phyloP scores from a whole-genome alignment of 352 stramenopile species.

The Elongisporangium anandrum region DNA sequence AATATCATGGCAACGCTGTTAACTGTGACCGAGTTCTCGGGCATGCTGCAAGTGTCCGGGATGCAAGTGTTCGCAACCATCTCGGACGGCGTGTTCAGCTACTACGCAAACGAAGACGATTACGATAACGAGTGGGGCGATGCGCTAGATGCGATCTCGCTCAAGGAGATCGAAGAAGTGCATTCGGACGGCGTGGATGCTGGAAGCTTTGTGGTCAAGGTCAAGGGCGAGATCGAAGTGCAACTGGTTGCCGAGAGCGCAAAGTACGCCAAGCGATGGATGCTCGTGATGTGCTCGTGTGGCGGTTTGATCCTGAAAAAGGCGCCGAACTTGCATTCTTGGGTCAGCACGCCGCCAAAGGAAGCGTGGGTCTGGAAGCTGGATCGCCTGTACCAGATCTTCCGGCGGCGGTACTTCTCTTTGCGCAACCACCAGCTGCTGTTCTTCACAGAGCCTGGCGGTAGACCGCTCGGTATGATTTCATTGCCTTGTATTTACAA shows the following conservation, averaged over 20 bases:
- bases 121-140: conserved; percentile 83
- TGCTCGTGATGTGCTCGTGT: conserved; percentile 88
- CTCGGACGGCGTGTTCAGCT: conserved; percentile 80
- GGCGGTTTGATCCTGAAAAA: conserved; percentile 75
- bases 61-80: conserved; percentile 71
- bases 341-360: conserved; percentile 72
- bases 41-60: conserved; percentile 46
- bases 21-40: conserved; percentile 15
- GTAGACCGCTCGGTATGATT: conserved; percentile 68
- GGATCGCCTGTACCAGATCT: conserved; percentile 82
- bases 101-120: conserved; percentile 81
- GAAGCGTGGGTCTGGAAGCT: conserved; percentile 88
- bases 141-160: conserved; percentile 72
- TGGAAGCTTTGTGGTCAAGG: conserved; percentile 73
- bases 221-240: conserved; percentile 67
- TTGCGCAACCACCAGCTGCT: conserved; percentile 82
- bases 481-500: conserved; percentile 79
- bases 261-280: conserved; percentile 76
- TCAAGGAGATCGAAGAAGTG: conserved; percentile 75
- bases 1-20: not conserved
- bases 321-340: conserved; percentile 53
- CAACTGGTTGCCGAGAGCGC: conserved; percentile 66
- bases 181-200: conserved; percentile 68
- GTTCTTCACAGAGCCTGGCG: conserved; percentile 66
- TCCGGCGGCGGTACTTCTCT: conserved; percentile 78